These are phyloP conservation scores for Lachancea fermentati DNA, from an alignment of 805 yeast species.

Conservation along the genomic window DNA sequence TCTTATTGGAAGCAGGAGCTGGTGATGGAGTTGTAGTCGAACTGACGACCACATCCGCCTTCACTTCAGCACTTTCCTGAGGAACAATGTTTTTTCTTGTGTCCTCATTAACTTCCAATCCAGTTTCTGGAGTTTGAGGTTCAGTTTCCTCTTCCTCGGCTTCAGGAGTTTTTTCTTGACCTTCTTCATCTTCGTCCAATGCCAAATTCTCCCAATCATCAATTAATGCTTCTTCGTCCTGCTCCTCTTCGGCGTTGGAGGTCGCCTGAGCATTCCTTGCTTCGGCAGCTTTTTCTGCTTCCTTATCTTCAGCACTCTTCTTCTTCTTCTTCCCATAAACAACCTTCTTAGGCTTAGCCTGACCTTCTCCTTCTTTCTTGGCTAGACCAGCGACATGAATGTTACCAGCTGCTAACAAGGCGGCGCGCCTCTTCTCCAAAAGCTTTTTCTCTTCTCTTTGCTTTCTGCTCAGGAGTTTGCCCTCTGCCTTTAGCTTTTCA, in stretches of 20 bases:
- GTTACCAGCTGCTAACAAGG: conserved; percentile 67
- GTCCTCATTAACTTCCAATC: conserved; percentile 25
- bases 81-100: conserved; percentile 8
- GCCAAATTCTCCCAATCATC: conserved; percentile 87
- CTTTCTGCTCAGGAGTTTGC: conserved; percentile 87
- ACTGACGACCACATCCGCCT: conserved; percentile 6
- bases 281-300: conserved; percentile 24
- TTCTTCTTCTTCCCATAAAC: conserved; percentile 72
- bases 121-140: conserved; percentile 27
- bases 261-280: conserved; percentile 20
- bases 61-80: conserved; percentile 24
- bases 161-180: conserved; percentile 26
- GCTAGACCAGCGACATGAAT: conserved; percentile 71
- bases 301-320: conserved; percentile 30
- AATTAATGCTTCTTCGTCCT: conserved; percentile 52
- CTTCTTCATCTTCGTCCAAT: conserved; percentile 52
- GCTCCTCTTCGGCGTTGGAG: conserved; percentile 30
- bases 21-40: conserved; percentile 17
- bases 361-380: conserved; percentile 21
- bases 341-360: conserved; percentile 54
- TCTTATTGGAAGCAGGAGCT: conserved; percentile 32
- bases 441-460: conserved; percentile 89
- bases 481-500: conserved; percentile 93
- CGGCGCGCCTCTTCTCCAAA: conserved; percentile 85
- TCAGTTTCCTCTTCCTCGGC: conserved; percentile 15